Evolutionary conservation across 1,284 basidiomycete genomes (phyloP).

Genomic region (Heliocybe sulcata): DNA sequence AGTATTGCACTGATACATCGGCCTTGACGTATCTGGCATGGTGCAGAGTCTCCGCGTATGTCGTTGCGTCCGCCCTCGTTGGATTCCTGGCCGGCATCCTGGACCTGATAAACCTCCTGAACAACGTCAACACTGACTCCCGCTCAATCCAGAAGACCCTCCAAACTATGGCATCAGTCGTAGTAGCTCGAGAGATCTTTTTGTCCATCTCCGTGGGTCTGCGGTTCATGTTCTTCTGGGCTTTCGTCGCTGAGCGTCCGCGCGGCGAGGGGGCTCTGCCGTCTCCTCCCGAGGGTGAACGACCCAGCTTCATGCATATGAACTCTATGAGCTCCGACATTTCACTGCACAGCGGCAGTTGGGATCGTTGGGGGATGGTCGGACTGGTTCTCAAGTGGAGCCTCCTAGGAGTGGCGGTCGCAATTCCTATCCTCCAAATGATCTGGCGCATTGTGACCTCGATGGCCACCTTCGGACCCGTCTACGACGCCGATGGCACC

Average conservation of each 20-base stretch:
- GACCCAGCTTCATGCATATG: slow-evolving; percentile 15
- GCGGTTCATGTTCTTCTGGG: slow-evolving; percentile 65
- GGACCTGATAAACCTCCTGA: slow-evolving; percentile 53
- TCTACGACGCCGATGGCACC: slow-evolving; percentile 52
- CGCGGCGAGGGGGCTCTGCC: slow-evolving; percentile 26
- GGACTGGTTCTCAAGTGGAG: slow-evolving; percentile 46
- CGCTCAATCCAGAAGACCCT: slow-evolving; percentile 8
- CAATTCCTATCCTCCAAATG: slow-evolving; percentile 49
- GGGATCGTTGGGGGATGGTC: slow-evolving; percentile 53
- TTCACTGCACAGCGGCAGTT: slow-evolving; percentile 46
- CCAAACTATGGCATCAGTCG: slow-evolving; percentile 30
- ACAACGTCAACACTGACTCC: slow-evolving; percentile 18
- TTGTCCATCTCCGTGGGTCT: slow-evolving; percentile 50
- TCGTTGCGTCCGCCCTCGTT: slow-evolving; percentile 50
- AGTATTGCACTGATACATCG: background rate
- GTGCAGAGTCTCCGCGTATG: slow-evolving; percentile 39
- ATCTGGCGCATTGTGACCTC: slow-evolving; percentile 48
- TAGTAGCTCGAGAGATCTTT: slow-evolving; percentile 51
- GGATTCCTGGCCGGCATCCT: slow-evolving; percentile 58
- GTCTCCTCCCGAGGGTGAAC: slow-evolving; percentile 5
- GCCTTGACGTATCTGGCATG: slow-evolving; percentile 5
- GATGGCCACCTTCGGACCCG: slow-evolving; percentile 34
- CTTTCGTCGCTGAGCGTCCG: slow-evolving; percentile 50
- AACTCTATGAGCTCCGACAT: slow-evolving; percentile 11
- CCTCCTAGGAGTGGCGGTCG: slow-evolving; percentile 34